Base-by-base conservation (phyloP, 73 alveolate genomes). In the Paraurostyla sp. region DNA sequence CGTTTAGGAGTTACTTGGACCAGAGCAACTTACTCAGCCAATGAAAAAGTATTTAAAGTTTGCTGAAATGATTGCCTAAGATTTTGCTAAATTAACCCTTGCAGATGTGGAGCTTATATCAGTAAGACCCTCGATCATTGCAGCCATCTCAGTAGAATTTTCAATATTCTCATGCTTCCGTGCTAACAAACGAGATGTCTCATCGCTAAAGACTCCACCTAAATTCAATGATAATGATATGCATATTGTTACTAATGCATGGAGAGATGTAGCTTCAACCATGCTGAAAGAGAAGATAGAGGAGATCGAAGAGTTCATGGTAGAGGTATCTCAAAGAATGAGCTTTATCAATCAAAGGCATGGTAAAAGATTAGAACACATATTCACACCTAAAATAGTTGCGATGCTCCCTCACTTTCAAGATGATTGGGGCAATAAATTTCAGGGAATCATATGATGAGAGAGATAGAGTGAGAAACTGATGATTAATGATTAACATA, bases 271-370 rank as follows among this genome's bases (percentile, higher is more conserved):
- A 9, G 22, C 78, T 27, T 9, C 45, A 60, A 60, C 9, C 13
- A 9, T 60, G n/a, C 50, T 60, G 3, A 4, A 60, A 9, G 78
- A 60, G 32, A 29, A 45, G 4, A 60, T 6, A 9, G n/a, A 6
- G 6, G 78, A 60, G 50, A 45, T 60, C 13, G 78, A 60, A 6
- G 78, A 60, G 25, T 60, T 60, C 50, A 60, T 60, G 78, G 32
- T 6, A 32, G 78, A 60, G 50, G 32, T 60, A 13, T 60, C 78
- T 30, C 51, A 60, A 25, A 60, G 78, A 25, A 13, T 60, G 15
- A 60, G 78, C 32, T 60, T 29, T 33, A 32, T 60, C 32, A 29
- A 29, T 27, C 49, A 60, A 29, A 30, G 32, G 23, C 15, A 30
- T 30, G 78, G 78, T 29, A 60, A 25, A 32, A 27, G 32, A 33